Evolutionary conservation across 176 grass and related monocot species (phyloP).

Genomic region (bread wheat (Triticum aestivum)): IWGSC_CS_RefSeq_v2.1 NC_057800.1:21230897-21231396

Average conservation of each 20-base stretch:
- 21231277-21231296: conserved; percentile 69
- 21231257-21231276: conserved; percentile 64
- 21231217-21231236: conserved; percentile 49
- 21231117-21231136: conserved; percentile 56
- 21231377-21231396: conserved; percentile 68
- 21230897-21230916: no score
- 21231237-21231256: conserved; percentile 72
- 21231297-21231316: conserved; percentile 71
- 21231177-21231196: conserved; percentile 79
- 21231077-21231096: background rate
- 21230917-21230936: no score
- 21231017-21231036: no score
- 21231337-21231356: conserved; percentile 51
- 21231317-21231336: conserved; percentile 24
- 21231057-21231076: background rate
- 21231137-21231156: conserved; percentile 87
- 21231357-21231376: conserved; percentile 70
- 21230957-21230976: background rate
- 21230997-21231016: background rate
- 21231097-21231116: background rate
- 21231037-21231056: background rate
- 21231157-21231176: conserved; percentile 77
- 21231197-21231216: conserved; percentile 52
- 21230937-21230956: no score
- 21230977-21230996: background rate